phyloP scores from a whole-genome alignment of 129 eudicot species.

The Tagetes erecta region DNA sequence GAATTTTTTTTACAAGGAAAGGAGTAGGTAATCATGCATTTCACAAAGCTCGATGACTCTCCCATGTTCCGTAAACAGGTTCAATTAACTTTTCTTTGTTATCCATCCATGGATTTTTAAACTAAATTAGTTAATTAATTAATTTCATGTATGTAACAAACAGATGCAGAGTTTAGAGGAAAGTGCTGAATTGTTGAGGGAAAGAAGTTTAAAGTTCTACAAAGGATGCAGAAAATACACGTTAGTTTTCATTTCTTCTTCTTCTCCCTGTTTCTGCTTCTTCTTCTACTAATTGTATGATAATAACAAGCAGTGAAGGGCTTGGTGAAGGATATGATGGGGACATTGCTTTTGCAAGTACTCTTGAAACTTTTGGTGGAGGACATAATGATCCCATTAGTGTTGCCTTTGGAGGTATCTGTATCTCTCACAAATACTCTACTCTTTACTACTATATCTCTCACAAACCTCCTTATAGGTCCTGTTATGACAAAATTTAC shows the following conservation, averaged over 20 bases:
- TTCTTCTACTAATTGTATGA: not conserved
- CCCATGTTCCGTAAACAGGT: slow-evolving; percentile 99
- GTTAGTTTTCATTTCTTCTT: slow-evolving; percentile 41
- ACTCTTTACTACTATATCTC: not conserved
- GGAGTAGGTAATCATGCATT: slow-evolving; percentile 62
- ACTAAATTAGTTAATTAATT: no score
- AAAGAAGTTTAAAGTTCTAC: slow-evolving; percentile 87
- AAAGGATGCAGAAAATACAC: slow-evolving; percentile 98
- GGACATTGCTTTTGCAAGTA: slow-evolving; percentile 97
- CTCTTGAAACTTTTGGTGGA: slow-evolving; percentile 95
- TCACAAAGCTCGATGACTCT: slow-evolving; percentile 95
- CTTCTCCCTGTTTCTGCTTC: not conserved
- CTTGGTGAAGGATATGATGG: slow-evolving; percentile 99
- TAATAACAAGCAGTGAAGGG: slow-evolving; percentile 74
- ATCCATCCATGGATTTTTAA: no score
- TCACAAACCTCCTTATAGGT: slow-evolving; percentile 47
- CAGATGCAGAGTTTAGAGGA: slow-evolving; percentile 97
- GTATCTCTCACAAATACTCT: slow-evolving; percentile 36
- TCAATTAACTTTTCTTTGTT: no score
- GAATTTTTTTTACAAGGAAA: not conserved
- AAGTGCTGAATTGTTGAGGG: slow-evolving; percentile 89
- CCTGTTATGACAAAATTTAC: slow-evolving; percentile 99
- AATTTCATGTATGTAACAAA: not conserved
- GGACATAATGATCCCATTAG: slow-evolving; percentile 99
- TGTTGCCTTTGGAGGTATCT: slow-evolving; percentile 97